Percentiles rank a stretch among this genome's conserved stretches.
Conservation (phyloP, 306 rosid species). For the Abrus pulchellus region DNA sequence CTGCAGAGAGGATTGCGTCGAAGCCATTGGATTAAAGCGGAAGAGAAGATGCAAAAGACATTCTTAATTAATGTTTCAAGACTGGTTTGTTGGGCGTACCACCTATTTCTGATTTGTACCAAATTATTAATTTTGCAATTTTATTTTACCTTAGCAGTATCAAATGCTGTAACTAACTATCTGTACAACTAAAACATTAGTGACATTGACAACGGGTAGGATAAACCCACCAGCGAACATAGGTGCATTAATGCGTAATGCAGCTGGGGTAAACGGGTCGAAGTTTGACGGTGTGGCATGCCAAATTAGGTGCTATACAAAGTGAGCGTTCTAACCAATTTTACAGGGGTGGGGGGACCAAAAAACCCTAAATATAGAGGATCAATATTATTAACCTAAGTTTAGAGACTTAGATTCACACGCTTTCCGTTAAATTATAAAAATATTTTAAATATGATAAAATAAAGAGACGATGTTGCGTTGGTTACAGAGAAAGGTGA, state of each 20-base stretch:
- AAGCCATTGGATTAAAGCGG: not conserved
- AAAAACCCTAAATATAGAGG: constrained; percentile 27
- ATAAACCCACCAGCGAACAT: not conserved
- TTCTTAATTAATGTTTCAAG: not conserved
- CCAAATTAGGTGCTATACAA: constrained; percentile 9
- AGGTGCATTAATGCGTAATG: constrained; percentile 38
- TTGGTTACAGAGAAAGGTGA: constrained; percentile 56
- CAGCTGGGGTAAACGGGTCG: not conserved
- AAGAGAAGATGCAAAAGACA: not conserved
- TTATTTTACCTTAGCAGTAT: not conserved
- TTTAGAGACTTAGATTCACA: not conserved
- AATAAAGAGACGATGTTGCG: not conserved
- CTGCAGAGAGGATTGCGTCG: constrained; percentile 54
- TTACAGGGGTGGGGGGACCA: constrained; percentile 33
- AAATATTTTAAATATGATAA: no score
- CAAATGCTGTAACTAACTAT: not conserved
- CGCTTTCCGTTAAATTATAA: not conserved
- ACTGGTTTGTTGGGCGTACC: not conserved
- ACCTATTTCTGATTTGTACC: not conserved
- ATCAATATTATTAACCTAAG: not conserved
- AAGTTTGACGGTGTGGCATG: not conserved
- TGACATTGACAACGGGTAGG: not conserved
- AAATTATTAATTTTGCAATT: no score
- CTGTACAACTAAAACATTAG: not conserved
- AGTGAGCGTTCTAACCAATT: constrained; percentile 15